These are phyloP conservation scores for Beauveria asiatica DNA, from an alignment of 2,329 filamentous ascomycete species.

Conservation along the genomic window DNA sequence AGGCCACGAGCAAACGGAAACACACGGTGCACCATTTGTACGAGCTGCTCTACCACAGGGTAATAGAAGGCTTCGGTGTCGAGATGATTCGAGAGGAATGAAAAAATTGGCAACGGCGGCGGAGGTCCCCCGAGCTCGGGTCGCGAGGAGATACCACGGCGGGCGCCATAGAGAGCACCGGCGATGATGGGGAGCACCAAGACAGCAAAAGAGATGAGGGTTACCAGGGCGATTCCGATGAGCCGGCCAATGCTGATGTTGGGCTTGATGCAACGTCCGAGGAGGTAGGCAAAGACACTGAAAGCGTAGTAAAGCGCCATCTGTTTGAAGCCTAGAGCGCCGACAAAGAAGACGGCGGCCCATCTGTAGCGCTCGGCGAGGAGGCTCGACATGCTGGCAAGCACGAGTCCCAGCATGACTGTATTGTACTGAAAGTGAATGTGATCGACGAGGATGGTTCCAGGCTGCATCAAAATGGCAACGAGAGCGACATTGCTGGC, in stretches of 20 bases:
- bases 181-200: conserved; percentile 68
- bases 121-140: conserved; percentile 49
- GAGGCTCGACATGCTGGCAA: conserved; percentile 83
- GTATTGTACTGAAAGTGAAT: conserved; percentile 98
- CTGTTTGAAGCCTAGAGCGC: conserved; percentile 93
- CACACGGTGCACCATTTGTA: conserved; percentile 82
- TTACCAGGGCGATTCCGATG: conserved; percentile 65
- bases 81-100: conserved; percentile 47
- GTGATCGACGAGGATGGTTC: conserved; percentile 85
- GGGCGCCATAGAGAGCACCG: conserved; percentile 61
- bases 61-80: conserved; percentile 63
- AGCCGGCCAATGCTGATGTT: conserved; percentile 59
- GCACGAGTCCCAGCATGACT: conserved; percentile 88
- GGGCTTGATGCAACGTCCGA: conserved; percentile 79
- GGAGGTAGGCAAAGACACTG: conserved; percentile 80
- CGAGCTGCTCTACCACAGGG: conserved; percentile 65
- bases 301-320: conserved; percentile 98
- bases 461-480: conserved; percentile 86
- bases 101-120: conserved; percentile 55
- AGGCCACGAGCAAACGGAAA: conserved; percentile 94
- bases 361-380: conserved; percentile 76
- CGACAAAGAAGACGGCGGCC: conserved; percentile 89
- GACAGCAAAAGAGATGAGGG: conserved; percentile 61
- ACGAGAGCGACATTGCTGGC: conserved; percentile 76
- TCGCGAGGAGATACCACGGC: conserved; percentile 50